phyloP scores from a whole-genome alignment of 1,284 basidiomycete species.

The Leccinum ponderosum region DNA sequence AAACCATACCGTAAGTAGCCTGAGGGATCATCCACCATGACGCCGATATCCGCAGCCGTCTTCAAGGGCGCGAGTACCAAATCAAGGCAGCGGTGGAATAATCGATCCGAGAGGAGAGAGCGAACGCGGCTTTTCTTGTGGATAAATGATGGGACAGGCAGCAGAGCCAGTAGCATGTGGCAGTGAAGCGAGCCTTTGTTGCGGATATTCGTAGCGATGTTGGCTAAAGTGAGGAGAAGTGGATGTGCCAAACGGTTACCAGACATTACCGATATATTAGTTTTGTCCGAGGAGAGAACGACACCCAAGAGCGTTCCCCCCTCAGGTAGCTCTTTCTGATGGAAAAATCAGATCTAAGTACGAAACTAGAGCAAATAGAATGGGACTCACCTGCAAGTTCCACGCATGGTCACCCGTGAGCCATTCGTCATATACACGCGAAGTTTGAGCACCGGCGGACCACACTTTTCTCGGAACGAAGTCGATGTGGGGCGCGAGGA shows the following conservation, averaged over 20 bases:
- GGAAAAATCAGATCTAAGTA: neutral
- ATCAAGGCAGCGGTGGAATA: neutral
- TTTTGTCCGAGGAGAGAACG: neutral
- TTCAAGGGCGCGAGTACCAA: neutral
- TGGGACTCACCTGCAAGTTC: neutral
- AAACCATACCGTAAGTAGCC: neutral
- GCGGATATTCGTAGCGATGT: neutral
- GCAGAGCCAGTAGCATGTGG: neutral
- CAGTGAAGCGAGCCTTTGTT: neutral
- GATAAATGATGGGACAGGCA: neutral
- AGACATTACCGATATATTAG: neutral
- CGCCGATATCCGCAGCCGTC: neutral
- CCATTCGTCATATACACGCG: neutral
- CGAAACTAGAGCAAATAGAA: neutral
- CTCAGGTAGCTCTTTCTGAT: neutral
- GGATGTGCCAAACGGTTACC: neutral
- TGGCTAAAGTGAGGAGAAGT: neutral
- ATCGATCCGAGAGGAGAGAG: neutral
- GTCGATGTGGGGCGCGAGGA: neutral
- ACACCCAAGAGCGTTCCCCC: neutral
- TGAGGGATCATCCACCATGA: neutral
- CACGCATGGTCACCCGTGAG: neutral
- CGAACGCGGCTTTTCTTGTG: neutral
- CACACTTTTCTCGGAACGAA: neutral
- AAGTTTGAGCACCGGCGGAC: neutral